Evolutionary conservation across 2,329 filamentous ascomycete genomes (phyloP), one percentile per base, ranked within the genome.

Genomic region (Graphiopsis chlorocephala): DNA sequence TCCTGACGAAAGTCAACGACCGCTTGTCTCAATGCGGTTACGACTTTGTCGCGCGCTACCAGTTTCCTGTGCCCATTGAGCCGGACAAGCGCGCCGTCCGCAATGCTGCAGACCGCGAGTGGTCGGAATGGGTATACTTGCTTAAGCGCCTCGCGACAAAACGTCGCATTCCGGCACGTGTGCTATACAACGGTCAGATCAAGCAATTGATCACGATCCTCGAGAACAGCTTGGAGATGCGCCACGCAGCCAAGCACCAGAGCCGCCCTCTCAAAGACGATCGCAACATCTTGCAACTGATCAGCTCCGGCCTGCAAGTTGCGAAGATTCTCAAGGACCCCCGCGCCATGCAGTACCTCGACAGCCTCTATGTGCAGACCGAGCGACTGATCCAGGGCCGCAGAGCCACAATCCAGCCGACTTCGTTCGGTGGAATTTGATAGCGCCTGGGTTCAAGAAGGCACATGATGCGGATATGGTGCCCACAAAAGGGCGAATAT

Each of bases 91-190:
- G 91, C 70, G 89, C 89, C 64, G 85, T 93, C 61, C 88, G 90
- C 75, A 82, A 88, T 53, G 87, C 91, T 33, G 87, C 88, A 72
- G 91, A 93, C 78, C 85, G 91, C 67, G 92, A 95, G 77, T 96
- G 92, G 92, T 94, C 91, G 53, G 92, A 96, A 79, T 96, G 92
- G 92, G 92, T 94, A 64, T 92, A 93, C 77, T 85, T 96, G 65
- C 83, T 96, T 70, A 95, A 95, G 79, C 85, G 91, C 58, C 84
- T 96, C 65, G 92, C 92, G 33, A 96, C 92, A 35, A 95, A 94
- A 80, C 86, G 92, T 69, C 87, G 92, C 67, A 94, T 96, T 70
- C 92, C 92, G 6, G 90, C 92, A 55, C 84, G 91, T 64, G 90
- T 95, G 23, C 82, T 96, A 50, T 95, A 94, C 81, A 75, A 95